A percentile compares a stretch with the other conserved stretches of the same genome.
Conservation (phyloP, 2,329 filamentous ascomycete genomes). For the Gnomoniopsis sp. region DNA sequence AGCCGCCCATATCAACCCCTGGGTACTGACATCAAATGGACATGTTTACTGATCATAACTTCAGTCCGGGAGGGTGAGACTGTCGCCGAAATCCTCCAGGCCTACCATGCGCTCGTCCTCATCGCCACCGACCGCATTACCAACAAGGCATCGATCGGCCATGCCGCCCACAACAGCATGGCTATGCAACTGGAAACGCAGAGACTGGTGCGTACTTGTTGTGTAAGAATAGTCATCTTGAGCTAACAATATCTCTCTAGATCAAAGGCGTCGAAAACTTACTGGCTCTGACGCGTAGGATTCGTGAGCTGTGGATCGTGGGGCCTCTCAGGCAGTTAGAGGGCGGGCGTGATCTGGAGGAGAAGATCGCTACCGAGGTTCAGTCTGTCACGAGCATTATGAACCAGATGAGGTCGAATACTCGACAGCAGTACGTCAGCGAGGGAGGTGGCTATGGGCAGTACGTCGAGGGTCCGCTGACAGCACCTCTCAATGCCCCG, state of each 20-base stretch:
- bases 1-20: neutral
- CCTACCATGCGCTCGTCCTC: constrained; percentile 41
- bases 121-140: constrained; percentile 33
- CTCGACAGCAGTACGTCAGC: constrained; percentile 22
- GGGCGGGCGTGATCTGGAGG: constrained; percentile 34
- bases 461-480: constrained; percentile 20
- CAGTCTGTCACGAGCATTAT: constrained; percentile 31
- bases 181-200: constrained; percentile 36
- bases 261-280: constrained; percentile 42
- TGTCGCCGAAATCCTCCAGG: constrained; percentile 42
- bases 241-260: constrained; percentile 21
- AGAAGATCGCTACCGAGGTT: constrained; percentile 33
- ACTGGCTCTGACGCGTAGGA: constrained; percentile 41
- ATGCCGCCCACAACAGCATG: constrained; percentile 37
- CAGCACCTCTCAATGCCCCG: neutral
- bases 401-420: constrained; percentile 26
- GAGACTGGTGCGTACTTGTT: constrained; percentile 29
- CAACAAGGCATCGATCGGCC: constrained; percentile 31
- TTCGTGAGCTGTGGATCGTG: constrained; percentile 48
- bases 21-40: neutral
- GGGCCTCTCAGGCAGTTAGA: constrained; percentile 43
- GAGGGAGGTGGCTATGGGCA: constrained; percentile 21
- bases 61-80: constrained; percentile 43
- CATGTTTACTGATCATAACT: neutral
- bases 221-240: neutral